Evolutionary conservation across 1,284 basidiomycete genomes (phyloP), one percentile per base, ranked within the genome.

Genomic region (Vanrija sp.): DNA sequence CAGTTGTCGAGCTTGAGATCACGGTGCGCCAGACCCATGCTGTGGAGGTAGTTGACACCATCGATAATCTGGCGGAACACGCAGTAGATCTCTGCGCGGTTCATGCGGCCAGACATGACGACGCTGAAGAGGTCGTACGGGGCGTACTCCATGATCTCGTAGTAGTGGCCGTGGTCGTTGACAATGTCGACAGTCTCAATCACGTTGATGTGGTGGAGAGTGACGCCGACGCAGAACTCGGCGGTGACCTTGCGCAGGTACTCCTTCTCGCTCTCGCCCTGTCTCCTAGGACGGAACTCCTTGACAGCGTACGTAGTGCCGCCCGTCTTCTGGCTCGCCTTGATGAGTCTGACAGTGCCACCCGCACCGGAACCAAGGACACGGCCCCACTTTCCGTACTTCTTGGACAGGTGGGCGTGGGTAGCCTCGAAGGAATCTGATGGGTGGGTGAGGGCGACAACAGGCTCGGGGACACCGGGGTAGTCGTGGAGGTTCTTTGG

Each of bases 1-100:
- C 96, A 98, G 76, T 99, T 99, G 79, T 99, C 96, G 61, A 99
- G 86, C 78, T 99, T 99, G 75, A 99, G 84, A 76, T 99, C 96
- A 38, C 96, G 88, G 71, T 99, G 96, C 2, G 96, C 96, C 31
- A 98, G 85, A 38, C 96, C 96, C 80, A 98, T 88, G 58, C 87
- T 87, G 77, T 99, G 96, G 51, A 99, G 85, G 73, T 99, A 98
- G 75, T 96, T 89, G 63, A 99, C 95, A 52, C 96, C 96, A 68
- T 94, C 89, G 73, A 95, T 89, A 62, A 99, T 98, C 78, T 99
- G 96, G 52, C 92, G 88, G 79, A 98, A 98, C 61, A 98, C 92
- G 72, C 96, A 99, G 79, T 98, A 98, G 59, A 97, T 95, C 77
- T 99, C 95, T 49, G 93, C 92, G 24, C 94, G 86, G 54, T 87